Evolutionary conservation across 2,329 filamentous ascomycete species (phyloP), one percentile per base, ranked within the genome.

Genomic region (Xylaria sp.): DNA sequence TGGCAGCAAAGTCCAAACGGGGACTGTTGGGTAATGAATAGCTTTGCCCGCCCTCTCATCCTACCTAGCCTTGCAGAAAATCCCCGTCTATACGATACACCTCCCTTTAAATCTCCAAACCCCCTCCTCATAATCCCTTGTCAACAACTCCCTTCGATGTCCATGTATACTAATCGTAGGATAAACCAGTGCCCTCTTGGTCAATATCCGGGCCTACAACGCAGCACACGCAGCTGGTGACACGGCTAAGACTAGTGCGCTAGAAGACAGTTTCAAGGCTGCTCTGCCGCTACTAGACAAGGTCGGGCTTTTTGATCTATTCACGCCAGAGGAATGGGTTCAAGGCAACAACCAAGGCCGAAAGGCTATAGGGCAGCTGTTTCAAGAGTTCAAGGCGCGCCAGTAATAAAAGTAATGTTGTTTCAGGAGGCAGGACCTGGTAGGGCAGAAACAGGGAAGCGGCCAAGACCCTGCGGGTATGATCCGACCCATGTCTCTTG

Each of bases 1-100:
- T 57, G 76, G 76, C 25, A 75, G 66, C 50, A 73, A 72, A 54
- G 76, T 78, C 37, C 76, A 77, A 52, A 78, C 76, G 1, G 76
- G 76, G 20, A 78, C 77, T 0, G 71, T 77, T 9, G 76, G 75
- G 76, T 76, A 41, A 59, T 74, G 59, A 7, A n/a, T 12, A 1
- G 10, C 12, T 12, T 9, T 39, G 31, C n/a, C 51, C 39, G 20
- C 34, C 18, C 15, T 44, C 28, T 37, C 15, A 13, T 13, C 50
- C 28, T 15, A 28, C 12, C 15, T 52, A 12, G 13, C 15, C 15
- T n/a, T 15, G 15, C 41, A 4, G 12, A 15, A 44, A 2, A 28
- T 25, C 23, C 10, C 10, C 60, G 25, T 44, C n/a, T 10, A 31
- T 18, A 7, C 25, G 3, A 41, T 15, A 13, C 41, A 8, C 20